These are phyloP conservation scores for Sugiyamaella qingdaonensis DNA, from an alignment of 805 yeast genomes.

Conservation along the genomic window DNA sequence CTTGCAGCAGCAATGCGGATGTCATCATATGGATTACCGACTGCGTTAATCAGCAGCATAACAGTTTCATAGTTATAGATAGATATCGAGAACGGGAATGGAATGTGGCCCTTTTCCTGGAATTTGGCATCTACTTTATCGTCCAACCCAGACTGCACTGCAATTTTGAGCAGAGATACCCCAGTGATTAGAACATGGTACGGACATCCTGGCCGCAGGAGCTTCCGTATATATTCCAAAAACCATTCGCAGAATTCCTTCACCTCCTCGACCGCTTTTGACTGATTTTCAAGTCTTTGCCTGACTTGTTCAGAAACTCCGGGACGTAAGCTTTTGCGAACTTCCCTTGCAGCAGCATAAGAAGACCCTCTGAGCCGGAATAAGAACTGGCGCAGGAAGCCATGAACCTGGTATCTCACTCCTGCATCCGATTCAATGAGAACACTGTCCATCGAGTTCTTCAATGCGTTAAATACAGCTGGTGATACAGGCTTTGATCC, in stretches of 20 bases:
- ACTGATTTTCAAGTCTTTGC: background rate
- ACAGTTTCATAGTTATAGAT: constrained; percentile 41
- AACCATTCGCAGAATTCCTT: constrained; percentile 41
- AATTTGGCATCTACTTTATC: constrained; percentile 35
- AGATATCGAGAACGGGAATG: constrained; percentile 45
- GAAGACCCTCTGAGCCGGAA: constrained; percentile 65
- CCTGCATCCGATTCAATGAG: constrained; percentile 67
- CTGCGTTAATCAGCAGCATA: constrained; percentile 53
- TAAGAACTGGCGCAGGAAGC: constrained; percentile 59
- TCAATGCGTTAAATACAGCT: constrained; percentile 42
- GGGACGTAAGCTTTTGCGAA: constrained; percentile 35
- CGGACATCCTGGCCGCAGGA: constrained; percentile 53
- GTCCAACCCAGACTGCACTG: constrained; percentile 58
- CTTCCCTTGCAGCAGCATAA: constrained; percentile 53
- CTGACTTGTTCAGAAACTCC: background rate
- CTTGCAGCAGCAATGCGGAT: constrained; percentile 52
- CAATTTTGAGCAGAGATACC: constrained; percentile 41
- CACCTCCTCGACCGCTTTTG: constrained; percentile 25
- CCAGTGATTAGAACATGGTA: constrained; percentile 51
- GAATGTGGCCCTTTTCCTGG: constrained; percentile 41
- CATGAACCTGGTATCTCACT: constrained; percentile 59
- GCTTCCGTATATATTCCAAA: constrained; percentile 34
- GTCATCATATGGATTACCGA: constrained; percentile 73
- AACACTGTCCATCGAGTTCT: constrained; percentile 44
- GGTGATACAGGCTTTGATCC: constrained; percentile 53